Evolutionary conservation across 2,329 filamentous ascomycete genomes (phyloP), one percentile per base, ranked within the genome.

Genomic region (Cryphonectria carpinicola): DNA sequence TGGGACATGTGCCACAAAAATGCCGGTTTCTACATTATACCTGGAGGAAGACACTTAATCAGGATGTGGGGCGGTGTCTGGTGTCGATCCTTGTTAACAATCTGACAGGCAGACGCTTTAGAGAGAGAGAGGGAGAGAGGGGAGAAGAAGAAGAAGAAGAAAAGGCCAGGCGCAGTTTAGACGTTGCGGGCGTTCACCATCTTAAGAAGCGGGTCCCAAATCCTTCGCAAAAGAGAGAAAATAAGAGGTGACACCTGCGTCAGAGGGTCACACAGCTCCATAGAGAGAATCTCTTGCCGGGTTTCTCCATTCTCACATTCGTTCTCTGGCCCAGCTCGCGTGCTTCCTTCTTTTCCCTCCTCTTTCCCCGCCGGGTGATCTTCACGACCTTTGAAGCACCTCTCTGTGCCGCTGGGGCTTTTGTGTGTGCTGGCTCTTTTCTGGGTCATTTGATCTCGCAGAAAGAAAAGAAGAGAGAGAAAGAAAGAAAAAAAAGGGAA

Each of bases 71-170:
- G 25, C 54, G 14, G 54, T 58, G 13, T 58, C 54, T 32, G 14
- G 54, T 58, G 54, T 58, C 54, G 25, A 58, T 58, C 54, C 54
- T 58, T 58, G 54, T 58, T 32, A 17, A 17, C 28, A 4, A 58
- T 35, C 54, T 58, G 54, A 58, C 25, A 58, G 54, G 54, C 54
- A 58, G 54, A 58, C 54, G 8, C 28, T 58, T 58, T 43, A 41
- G 41, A 46, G 43, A 22, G 6, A 46, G 17, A 7, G 43, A 46
- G 17, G 5, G n/a, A n/a, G n/a, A n/a, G n/a, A n/a, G n/a, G n/a
- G n/a, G n/a, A n/a, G n/a, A n/a, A 46, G 17, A 2, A 2, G 22
- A 22, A n/a, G 22, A 7, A 11, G 6, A 46, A 19, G 11, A 58
- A 11, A 14, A 58, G 25, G 14, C 14, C 54, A 58, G 54, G 54